Percentiles rank a stretch among this genome's conserved stretches.
Conservation (phyloP, 345 rosid genomes). For the Citrus sp. region DNA sequence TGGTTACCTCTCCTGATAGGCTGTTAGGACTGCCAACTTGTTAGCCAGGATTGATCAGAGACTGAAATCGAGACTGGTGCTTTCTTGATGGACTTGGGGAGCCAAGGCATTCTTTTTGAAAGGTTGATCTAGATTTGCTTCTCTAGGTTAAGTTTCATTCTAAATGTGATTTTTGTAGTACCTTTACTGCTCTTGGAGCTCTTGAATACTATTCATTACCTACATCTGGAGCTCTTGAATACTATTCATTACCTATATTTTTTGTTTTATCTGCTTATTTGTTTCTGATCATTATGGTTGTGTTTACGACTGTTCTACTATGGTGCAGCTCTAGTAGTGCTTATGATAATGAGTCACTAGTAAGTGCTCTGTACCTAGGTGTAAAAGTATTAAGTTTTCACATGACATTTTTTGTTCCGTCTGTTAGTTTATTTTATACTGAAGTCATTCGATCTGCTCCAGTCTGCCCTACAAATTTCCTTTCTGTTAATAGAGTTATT, state of each 20-base stretch:
- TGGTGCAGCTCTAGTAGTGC: background rate
- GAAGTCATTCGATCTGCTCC: background rate
- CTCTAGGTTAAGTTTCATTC: background rate
- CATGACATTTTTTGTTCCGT: background rate
- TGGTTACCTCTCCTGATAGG: background rate
- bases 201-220: background rate
- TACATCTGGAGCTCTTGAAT: background rate
- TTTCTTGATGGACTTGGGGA: background rate
- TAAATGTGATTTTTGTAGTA: background rate
- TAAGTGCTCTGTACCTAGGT: background rate
- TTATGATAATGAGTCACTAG: background rate
- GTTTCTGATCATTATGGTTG: background rate
- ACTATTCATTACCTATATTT: background rate
- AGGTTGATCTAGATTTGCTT: background rate
- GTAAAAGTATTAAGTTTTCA: background rate
- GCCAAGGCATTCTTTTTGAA: background rate
- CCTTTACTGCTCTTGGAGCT: background rate
- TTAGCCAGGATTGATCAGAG: background rate
- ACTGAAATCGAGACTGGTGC: background rate
- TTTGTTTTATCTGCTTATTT: background rate
- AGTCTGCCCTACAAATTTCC: background rate
- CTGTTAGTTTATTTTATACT: background rate
- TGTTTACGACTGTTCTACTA: background rate
- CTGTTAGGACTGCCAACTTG: too few relatives aligned
- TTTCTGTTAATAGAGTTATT: background rate